Conservation (phyloP, 768 basidiomycete species). For the Postia placenta region DNA sequence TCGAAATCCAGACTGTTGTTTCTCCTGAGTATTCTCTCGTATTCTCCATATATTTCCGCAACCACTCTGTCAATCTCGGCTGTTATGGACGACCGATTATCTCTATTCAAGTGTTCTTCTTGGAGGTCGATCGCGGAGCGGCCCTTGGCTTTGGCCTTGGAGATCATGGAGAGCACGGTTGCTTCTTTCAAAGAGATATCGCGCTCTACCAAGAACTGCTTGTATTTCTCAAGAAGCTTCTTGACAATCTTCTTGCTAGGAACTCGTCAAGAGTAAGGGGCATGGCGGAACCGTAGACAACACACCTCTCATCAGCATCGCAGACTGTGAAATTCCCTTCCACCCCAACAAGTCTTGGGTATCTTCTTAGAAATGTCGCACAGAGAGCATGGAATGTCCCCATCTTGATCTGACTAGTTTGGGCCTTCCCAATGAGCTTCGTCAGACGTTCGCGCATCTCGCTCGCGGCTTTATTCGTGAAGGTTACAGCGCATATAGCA, state of each 20-base stretch:
- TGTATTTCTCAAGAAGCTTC: constrained; percentile 51
- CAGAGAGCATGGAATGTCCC: constrained; percentile 81
- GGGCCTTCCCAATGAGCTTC: constrained; percentile 57
- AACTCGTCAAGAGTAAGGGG: constrained; percentile 1
- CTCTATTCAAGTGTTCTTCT: constrained; percentile 5
- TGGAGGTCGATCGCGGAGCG: constrained; percentile 43
- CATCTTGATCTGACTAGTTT: constrained; percentile 49
- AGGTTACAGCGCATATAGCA: constrained; percentile 75
- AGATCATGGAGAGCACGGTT: constrained; percentile 55
- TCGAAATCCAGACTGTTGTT: constrained; percentile 85
- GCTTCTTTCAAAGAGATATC: constrained; percentile 50
- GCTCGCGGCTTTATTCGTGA: constrained; percentile 86
- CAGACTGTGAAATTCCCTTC: constrained; percentile 76
- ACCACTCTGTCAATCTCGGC: constrained; percentile 25
- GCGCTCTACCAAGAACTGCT: constrained; percentile 38
- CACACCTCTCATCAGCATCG: constrained; percentile 74
- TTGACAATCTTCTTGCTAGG: constrained; percentile 63
- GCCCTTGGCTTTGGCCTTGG: constrained; percentile 63
- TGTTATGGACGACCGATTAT: neutral
- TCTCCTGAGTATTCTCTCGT: constrained; percentile 52
- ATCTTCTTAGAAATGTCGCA: constrained; percentile 62
- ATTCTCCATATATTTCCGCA: constrained; percentile 55
- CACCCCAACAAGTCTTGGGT: constrained; percentile 52
- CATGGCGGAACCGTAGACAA: constrained; percentile 1
- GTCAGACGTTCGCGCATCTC: constrained; percentile 75